Evolutionary conservation across 768 basidiomycete genomes (phyloP).

Genomic region (Dioszegia hungarica): DNA sequence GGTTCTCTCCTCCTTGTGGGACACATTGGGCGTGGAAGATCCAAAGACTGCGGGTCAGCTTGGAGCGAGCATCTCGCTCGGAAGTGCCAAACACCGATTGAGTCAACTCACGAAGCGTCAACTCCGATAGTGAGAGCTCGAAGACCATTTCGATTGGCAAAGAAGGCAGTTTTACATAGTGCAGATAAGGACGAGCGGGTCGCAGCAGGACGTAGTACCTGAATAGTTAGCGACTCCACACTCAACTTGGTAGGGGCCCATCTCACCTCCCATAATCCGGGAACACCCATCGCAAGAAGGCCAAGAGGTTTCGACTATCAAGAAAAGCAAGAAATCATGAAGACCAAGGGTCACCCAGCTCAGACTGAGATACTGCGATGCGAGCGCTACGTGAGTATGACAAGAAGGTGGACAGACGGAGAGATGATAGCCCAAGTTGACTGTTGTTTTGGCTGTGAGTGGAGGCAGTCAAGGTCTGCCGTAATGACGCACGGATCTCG

Average conservation of each 20-base stretch:
- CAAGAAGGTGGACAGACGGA: too few relatives aligned
- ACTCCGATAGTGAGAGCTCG: slow-evolving; percentile 80
- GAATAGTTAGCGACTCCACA: background rate
- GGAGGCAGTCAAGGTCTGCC: background rate
- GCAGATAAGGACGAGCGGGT: slow-evolving; percentile 70
- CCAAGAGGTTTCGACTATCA: background rate
- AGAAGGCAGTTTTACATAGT: slow-evolving; percentile 72
- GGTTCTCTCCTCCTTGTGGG: slow-evolving; percentile 64
- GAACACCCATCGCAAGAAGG: slow-evolving; percentile 48
- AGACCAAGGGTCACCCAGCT: background rate
- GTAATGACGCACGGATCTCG: slow-evolving; percentile 8
- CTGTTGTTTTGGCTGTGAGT: background rate
- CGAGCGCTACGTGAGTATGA: too few relatives aligned
- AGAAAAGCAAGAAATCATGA: background rate
- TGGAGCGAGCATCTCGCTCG: background rate
- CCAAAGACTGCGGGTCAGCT: slow-evolving; percentile 45
- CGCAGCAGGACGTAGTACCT: slow-evolving; percentile 67
- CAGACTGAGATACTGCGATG: too few relatives aligned
- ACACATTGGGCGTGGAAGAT: slow-evolving; percentile 56
- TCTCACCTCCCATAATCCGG: slow-evolving; percentile 51
- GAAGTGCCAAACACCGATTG: too few relatives aligned
- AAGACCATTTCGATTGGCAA: slow-evolving; percentile 59
- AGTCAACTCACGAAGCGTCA: slow-evolving; percentile 56
- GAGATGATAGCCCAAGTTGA: too few relatives aligned
- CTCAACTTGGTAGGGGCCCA: too few relatives aligned